A percentile compares a stretch with the other conserved stretches of the same genome.
Evolutionary conservation across 1,139 yeast genomes (phyloP).

Genomic region (Suhomyces atakaporum): DNA sequence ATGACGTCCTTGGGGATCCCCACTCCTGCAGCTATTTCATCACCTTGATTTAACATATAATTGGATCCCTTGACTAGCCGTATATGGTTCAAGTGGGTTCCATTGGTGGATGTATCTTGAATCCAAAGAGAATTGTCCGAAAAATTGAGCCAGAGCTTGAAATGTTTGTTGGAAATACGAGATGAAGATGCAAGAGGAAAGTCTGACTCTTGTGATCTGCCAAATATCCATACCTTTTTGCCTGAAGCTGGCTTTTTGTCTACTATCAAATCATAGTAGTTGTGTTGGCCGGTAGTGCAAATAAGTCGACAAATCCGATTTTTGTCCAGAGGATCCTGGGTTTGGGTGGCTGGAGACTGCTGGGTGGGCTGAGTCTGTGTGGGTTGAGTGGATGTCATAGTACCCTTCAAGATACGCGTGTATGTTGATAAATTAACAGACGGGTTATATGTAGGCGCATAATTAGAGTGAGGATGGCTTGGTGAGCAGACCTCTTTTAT

Average conservation of each 20-base stretch:
- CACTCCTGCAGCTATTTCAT: conserved; percentile 85
- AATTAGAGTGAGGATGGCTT: no score
- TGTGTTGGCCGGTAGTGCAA: conserved; percentile 67
- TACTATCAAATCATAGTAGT: conserved; percentile 40
- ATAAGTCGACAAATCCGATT: conserved; percentile 51
- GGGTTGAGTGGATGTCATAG: conserved; percentile 37
- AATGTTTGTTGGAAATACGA: conserved; percentile 77
- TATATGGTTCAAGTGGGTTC: conserved; percentile 79
- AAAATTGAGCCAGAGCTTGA: conserved; percentile 63
- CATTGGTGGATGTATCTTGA: conserved; percentile 81
- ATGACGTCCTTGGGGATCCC: conserved; percentile 81
- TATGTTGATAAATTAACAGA: neutral
- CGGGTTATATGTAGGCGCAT: neutral
- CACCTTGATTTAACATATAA: conserved; percentile 86
- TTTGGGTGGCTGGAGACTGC: conserved; percentile 48
- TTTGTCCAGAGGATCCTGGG: conserved; percentile 27
- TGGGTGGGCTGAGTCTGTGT: conserved; percentile 72
- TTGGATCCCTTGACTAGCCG: conserved; percentile 78
- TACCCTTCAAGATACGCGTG: neutral
- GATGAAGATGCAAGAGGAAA: conserved; percentile 59
- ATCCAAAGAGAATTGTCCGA: conserved; percentile 60
- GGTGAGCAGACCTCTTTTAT: no score
- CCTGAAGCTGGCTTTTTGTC: conserved; percentile 28
- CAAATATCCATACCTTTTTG: conserved; percentile 69
- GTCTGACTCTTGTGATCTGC: conserved; percentile 73